Evolutionary conservation across 2,329 filamentous ascomycete genomes (phyloP), one percentile per base, ranked within the genome.

Genomic region (Zarea fungicola): DNA sequence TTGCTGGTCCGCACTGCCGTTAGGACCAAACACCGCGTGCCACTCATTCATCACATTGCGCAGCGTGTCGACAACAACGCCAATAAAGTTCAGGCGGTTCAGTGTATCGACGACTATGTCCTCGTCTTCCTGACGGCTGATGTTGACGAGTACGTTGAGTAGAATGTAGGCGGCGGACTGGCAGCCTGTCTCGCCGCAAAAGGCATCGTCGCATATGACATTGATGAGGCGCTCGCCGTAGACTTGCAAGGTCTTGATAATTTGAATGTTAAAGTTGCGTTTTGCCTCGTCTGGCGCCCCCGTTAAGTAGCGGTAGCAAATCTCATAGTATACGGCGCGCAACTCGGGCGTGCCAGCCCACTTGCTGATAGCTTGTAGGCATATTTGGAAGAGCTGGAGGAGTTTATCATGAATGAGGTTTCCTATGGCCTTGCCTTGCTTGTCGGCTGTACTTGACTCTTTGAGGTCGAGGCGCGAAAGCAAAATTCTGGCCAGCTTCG

Each of bases 131-230:
- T 81, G 76, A 47, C 81, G 82, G 39, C 85, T 86, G 45, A 96
- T 72, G 36, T 82, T 80, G 26, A 95, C 83, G 13, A 97, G 69
- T 1, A 86, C 80, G 47, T 87, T 84, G 28, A 99, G 75, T n/a
- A 97, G 75, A 31, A 96, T 78, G 36, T 97, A 74, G 10, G 93
- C 90, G 1, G 92, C 85, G 4, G 95, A 83, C 61, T 95, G 87
- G 65, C 89, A 95, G 11, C 77, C 80, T 31, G 87, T 79, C 60
- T 92, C 86, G 32, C 90, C 89, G 51, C 86, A 84, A 64, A 91
- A 92, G 18, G 90, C 91, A 69, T 99, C 93, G 60, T 99, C 93
- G 62, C 91, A 96, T 36, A 96, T 76, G 22, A 89, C 83, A 58
- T 92, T 89, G 52, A 97, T 78, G 32, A 97, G 74, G 48, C 87